Evolutionary conservation across 2,329 filamentous ascomycete genomes (phyloP).

Genomic region (Pseudogymnoascus sp.): DNA sequence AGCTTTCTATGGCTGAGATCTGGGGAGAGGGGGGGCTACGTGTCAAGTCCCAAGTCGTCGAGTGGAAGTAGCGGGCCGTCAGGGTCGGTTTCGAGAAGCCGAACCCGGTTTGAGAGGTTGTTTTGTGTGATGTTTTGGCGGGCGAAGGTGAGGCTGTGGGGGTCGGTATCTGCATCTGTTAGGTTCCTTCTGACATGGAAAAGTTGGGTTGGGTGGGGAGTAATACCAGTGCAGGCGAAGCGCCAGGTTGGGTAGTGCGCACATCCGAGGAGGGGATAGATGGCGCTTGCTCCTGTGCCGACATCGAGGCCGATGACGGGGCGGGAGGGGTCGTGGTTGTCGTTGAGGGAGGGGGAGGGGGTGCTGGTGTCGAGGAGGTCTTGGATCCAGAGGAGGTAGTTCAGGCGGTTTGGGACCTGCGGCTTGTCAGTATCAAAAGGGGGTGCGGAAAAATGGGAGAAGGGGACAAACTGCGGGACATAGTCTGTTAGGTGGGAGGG

Average conservation of each 20-base stretch:
- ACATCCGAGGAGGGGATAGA: conserved; percentile 80
- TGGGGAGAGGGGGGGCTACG: conserved; percentile 17
- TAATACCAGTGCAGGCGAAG: conserved; percentile 55
- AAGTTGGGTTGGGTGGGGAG: not conserved
- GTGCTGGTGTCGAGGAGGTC: conserved; percentile 64
- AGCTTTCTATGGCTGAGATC: conserved; percentile 8
- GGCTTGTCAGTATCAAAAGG: not conserved
- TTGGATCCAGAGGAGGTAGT: conserved; percentile 87
- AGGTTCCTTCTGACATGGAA: conserved; percentile 21
- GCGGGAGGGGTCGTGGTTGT: conserved; percentile 45
- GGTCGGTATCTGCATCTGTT: conserved; percentile 58
- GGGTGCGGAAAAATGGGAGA: not conserved
- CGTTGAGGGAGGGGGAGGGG: conserved; percentile 30
- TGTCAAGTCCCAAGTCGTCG: conserved; percentile 39
- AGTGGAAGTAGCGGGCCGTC: conserved; percentile 51
- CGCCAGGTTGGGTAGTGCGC: conserved; percentile 59
- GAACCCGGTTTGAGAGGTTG: conserved; percentile 53
- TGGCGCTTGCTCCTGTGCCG: conserved; percentile 82
- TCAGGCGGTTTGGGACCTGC: conserved; percentile 60
- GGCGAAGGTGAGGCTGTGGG: conserved; percentile 58
- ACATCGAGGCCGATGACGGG: conserved; percentile 68
- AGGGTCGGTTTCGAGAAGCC: conserved; percentile 46
- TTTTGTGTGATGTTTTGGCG: conserved; percentile 60
- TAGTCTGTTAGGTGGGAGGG: conserved; percentile 67
- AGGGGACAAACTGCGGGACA: conserved; percentile 66